Evolutionary conservation across 75 land plant species (phyloP).

Genomic region (Pinus tabuliformis): DNA sequence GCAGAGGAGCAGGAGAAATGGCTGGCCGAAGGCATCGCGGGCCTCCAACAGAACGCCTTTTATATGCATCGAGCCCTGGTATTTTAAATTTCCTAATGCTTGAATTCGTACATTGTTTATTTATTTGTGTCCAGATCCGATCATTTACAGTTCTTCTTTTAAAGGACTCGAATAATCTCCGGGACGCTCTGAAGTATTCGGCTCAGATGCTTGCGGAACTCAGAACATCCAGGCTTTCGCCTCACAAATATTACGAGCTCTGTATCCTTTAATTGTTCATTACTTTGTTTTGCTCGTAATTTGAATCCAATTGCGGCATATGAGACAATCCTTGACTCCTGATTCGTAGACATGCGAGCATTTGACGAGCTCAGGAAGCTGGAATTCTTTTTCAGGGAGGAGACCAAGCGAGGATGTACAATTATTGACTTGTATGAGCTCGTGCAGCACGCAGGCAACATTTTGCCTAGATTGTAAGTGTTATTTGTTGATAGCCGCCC

Average conservation of each 20-base stretch:
- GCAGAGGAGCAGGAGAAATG: slow-evolving; percentile 96
- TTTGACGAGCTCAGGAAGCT: slow-evolving; percentile 93
- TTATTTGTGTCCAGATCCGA: not conserved
- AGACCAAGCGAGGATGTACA: slow-evolving; percentile 72
- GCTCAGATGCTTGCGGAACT: slow-evolving; percentile 98
- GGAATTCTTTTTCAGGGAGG: slow-evolving; percentile 90
- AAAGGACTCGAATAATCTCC: slow-evolving; percentile 87
- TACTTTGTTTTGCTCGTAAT: not conserved
- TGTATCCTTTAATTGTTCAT: slow-evolving; percentile 52
- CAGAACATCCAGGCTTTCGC: slow-evolving; percentile 88
- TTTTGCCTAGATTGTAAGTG: slow-evolving; percentile 85
- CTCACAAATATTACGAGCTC: slow-evolving; percentile 93
- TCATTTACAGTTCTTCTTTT: not conserved
- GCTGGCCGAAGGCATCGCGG: slow-evolving; percentile 91
- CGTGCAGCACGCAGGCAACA: slow-evolving; percentile 96
- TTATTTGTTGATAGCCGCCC: not conserved
- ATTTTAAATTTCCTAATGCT: not conserved
- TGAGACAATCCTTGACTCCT: slow-evolving; percentile 1
- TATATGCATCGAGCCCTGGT: slow-evolving; percentile 98
- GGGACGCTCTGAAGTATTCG: slow-evolving; percentile 90
- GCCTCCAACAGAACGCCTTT: slow-evolving; percentile 94
- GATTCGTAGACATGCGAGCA: slow-evolving; percentile 79
- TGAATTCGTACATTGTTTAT: not conserved
- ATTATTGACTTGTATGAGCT: slow-evolving; percentile 90
- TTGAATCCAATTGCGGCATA: not conserved